phyloP scores from a whole-genome alignment of 257 asterid species.

The Solanum neorickii region DNA sequence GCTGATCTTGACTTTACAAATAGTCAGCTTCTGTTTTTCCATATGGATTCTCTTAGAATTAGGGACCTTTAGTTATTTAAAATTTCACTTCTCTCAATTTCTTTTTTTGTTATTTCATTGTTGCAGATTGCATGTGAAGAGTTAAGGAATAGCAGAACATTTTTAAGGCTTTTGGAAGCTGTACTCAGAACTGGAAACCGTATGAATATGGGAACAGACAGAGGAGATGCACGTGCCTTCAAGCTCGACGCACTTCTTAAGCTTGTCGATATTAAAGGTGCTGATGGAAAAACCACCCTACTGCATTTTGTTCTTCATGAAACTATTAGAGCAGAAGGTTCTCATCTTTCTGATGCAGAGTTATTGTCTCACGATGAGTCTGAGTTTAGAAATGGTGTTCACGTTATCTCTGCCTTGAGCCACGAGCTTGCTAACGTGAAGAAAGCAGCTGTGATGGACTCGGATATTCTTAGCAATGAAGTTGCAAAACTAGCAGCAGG shows the following conservation, averaged over 20 bases:
- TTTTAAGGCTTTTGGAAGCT: slow-evolving; percentile 67
- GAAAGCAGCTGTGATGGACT: slow-evolving; percentile 71
- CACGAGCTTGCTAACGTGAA: slow-evolving; percentile 74
- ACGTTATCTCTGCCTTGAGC: slow-evolving; percentile 48
- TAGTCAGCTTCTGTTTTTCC: neutral
- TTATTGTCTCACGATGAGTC: slow-evolving; percentile 26
- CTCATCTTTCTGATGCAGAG: slow-evolving; percentile 30
- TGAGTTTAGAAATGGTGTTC: slow-evolving; percentile 58
- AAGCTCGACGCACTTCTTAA: slow-evolving; percentile 76
- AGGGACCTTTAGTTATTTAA: neutral
- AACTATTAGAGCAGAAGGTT: slow-evolving; percentile 65
- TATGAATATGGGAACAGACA: slow-evolving; percentile 73
- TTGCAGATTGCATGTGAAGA: slow-evolving; percentile 73
- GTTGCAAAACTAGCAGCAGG: slow-evolving; percentile 41
- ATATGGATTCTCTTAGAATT: neutral
- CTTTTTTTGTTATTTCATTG: neutral
- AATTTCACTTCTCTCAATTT: neutral
- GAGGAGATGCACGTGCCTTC: slow-evolving; percentile 78
- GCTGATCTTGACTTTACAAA: neutral
- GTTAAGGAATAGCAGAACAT: slow-evolving; percentile 69
- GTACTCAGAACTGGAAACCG: slow-evolving; percentile 76
- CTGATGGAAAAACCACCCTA: slow-evolving; percentile 72
- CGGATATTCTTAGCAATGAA: slow-evolving; percentile 39
- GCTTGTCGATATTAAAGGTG: slow-evolving; percentile 68
- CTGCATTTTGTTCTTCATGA: slow-evolving; percentile 77